phyloP scores from a whole-genome alignment of 371 early-diverging fungal genomes.

The Mortierella sp. region DNA sequence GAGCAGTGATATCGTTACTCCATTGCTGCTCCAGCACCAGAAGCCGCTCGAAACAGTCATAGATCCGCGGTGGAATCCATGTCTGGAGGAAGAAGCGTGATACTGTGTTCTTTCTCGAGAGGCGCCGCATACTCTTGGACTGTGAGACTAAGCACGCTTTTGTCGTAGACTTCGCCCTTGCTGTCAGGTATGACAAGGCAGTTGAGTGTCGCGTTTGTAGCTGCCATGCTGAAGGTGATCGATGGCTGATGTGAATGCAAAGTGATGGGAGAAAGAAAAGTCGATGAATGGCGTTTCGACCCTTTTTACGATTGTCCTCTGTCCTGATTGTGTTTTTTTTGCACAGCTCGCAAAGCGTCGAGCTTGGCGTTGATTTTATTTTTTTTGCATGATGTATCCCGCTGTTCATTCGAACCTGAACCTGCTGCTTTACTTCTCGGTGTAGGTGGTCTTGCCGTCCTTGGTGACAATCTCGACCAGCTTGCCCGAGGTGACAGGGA shows the following conservation, averaged over 20 bases:
- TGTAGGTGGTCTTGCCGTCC: constrained; percentile 64
- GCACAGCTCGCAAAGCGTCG: neutral
- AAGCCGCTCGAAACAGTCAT: constrained; percentile 66
- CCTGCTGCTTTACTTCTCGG: constrained; percentile 35
- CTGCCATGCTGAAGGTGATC: neutral
- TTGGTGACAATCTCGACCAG: constrained; percentile 67
- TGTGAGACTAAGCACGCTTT: neutral
- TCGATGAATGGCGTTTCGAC: neutral
- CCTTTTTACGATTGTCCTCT: neutral
- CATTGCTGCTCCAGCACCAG: constrained; percentile 62
- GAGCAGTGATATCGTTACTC: constrained; percentile 53
- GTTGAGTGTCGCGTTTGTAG: neutral
- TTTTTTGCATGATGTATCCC: neutral
- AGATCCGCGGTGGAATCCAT: constrained; percentile 57
- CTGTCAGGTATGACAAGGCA: neutral
- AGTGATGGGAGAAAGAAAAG: neutral
- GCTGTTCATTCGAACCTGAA: neutral
- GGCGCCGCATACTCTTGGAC: constrained; percentile 18
- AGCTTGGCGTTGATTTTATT: neutral
- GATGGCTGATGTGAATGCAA: neutral
- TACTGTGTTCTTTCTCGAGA: constrained; percentile 14
- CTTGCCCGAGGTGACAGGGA: constrained; percentile 67
- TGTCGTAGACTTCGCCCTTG: neutral
- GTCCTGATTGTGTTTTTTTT: neutral
- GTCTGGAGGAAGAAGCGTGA: constrained; percentile 9